Conservation (phyloP, 2,329 filamentous ascomycete species). For the Pestalotiopsis sp. region DNA sequence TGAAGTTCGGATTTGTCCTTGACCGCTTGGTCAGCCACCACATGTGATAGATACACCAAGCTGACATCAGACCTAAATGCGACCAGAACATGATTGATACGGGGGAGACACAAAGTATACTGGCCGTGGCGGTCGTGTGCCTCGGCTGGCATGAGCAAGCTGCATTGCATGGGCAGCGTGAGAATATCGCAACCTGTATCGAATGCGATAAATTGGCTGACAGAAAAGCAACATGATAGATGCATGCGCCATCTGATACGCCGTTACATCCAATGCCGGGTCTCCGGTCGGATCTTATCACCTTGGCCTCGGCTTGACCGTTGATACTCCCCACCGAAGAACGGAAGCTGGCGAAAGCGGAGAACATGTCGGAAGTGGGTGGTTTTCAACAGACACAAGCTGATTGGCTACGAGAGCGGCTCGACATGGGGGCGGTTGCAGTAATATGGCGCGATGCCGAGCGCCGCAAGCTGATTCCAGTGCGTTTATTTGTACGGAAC, state of each 20-base stretch:
- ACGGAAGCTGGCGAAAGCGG: not conserved
- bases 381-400: not conserved
- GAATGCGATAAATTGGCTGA: not conserved
- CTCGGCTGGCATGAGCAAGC: too few relatives aligned
- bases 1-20: not conserved
- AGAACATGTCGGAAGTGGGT: not conserved
- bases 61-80: not conserved
- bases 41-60: not conserved
- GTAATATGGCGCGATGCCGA: not conserved
- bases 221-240: not conserved
- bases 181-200: not conserved
- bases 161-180: too few relatives aligned
- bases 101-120: not conserved
- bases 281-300: not conserved
- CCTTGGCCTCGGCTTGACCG: constrained; percentile 2
- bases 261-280: not conserved
- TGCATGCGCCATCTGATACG: not conserved
- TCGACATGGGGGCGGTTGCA: not conserved
- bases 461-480: not conserved
- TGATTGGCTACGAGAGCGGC: not conserved
- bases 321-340: not conserved
- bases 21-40: not conserved
- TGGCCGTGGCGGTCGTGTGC: not conserved
- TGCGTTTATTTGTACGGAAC: not conserved
- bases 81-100: not conserved